These are phyloP conservation scores for Cercospora canescens DNA, from an alignment of 2,329 filamentous ascomycete genomes.

Conservation along the genomic window DNA sequence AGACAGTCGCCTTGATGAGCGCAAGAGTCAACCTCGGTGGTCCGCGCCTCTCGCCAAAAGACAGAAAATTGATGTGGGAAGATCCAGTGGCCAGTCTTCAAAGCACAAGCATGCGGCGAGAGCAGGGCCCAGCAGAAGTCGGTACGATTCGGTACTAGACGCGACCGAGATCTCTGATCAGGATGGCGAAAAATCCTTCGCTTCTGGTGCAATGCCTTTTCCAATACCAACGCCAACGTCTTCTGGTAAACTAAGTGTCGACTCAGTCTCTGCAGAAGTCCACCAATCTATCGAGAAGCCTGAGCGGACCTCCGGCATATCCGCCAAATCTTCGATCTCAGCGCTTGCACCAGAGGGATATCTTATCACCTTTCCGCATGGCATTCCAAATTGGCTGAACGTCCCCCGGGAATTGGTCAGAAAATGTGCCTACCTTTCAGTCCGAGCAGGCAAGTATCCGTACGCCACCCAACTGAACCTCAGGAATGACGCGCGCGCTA, in stretches of 20 bases:
- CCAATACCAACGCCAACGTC: background rate
- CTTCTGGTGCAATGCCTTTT: background rate
- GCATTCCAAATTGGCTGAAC: background rate
- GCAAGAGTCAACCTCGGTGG: background rate
- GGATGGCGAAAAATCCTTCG: background rate
- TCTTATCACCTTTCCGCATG: background rate
- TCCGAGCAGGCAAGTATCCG: background rate
- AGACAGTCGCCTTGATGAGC: background rate
- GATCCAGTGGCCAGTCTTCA: background rate
- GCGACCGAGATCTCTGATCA: background rate
- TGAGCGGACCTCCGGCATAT: background rate
- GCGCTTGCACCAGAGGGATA: background rate
- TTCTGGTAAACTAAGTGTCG: background rate
- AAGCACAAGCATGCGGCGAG: background rate
- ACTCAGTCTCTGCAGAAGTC: background rate
- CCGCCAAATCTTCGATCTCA: background rate
- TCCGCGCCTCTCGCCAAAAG: background rate
- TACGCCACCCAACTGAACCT: conserved; percentile 11
- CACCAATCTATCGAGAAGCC: background rate
- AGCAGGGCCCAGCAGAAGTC: background rate
- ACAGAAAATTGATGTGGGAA: background rate
- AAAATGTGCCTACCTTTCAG: conserved; percentile 11
- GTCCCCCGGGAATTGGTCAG: background rate
- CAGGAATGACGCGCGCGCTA: conserved; percentile 2
- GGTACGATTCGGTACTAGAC: background rate